phyloP scores from a whole-genome alignment of 2,329 filamentous ascomycete genomes.

The Macrophomina tecta region DNA sequence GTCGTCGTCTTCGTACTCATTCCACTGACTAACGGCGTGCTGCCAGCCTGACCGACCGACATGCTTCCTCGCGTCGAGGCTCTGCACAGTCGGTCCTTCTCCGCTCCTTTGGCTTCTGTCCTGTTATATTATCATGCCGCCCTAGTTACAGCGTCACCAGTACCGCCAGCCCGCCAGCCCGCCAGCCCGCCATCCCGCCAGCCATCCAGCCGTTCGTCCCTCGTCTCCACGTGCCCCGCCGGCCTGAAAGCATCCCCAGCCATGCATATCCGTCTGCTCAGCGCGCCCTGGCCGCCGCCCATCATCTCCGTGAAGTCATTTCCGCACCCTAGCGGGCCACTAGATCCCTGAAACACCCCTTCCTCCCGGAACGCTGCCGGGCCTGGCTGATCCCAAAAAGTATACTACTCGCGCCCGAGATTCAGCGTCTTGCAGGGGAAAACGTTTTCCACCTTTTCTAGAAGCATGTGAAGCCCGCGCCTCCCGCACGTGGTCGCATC shows the following conservation, averaged over 20 bases:
- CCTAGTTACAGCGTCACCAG: background rate
- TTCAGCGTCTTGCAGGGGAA: slow-evolving; percentile 10
- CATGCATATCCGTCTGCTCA: background rate
- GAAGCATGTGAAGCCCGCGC: slow-evolving; percentile 22
- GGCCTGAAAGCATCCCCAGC: background rate
- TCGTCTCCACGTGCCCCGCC: slow-evolving; percentile 13
- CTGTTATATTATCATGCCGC: slow-evolving; percentile 7
- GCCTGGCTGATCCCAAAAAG: slow-evolving; percentile 1
- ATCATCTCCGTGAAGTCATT: slow-evolving; percentile 3
- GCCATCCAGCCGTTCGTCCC: background rate
- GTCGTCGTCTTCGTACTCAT: too few relatives aligned
- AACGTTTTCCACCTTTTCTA: slow-evolving; percentile 28
- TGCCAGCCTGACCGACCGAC: background rate
- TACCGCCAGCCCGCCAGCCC: background rate
- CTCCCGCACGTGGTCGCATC: slow-evolving; percentile 26
- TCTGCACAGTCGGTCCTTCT: slow-evolving; percentile 24
- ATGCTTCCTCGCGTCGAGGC: slow-evolving; percentile 26
- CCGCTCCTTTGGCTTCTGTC: background rate
- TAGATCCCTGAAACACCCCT: slow-evolving; percentile 17
- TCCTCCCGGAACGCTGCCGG: slow-evolving; percentile 17
- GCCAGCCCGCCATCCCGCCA: background rate
- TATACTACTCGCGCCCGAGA: background rate
- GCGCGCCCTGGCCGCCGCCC: background rate
- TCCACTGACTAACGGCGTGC: background rate
- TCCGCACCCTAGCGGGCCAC: background rate